Evolutionary conservation across 108 stramenopile species (phyloP), one percentile per base, ranked within the genome.

Genomic region (Cyclotella distinguenda): DNA sequence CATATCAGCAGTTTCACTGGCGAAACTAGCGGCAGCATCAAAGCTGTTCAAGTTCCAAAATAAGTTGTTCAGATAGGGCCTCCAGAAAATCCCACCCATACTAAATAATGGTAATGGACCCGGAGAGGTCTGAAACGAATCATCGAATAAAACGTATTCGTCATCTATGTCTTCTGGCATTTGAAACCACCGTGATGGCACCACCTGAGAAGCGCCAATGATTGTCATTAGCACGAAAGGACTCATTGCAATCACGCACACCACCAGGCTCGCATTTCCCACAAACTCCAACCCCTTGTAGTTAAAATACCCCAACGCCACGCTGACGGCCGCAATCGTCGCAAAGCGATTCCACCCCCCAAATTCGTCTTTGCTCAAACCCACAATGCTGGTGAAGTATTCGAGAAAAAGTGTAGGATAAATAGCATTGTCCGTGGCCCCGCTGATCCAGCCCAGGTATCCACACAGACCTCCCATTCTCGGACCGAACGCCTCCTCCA

Each of bases 21-120:
- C 89, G 67, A 97, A 95, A 18, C 74, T 79, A 7, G 87, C 91
- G 3, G 86, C 96, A 22, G 50, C 55, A 59, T 98, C 97, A 57
- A 96, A 98, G 44, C 83, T 84, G 60, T 96, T 97, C 25, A 95
- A 68, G 60, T 97, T 95, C 97, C 97, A 98, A 58, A 95, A 98
- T 33, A 98, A 63, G 64, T 96, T 94, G 75, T 98, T 98, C 49
- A 98, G 69, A 38, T 84, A 93, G 3, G 91, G 87, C 44, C 92
- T 58, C 95, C 95, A 96, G 4, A 90, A 28, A 45, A 97, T 82
- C 18, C 89, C 93, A n/a, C 74, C 84, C 2, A 75, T 27, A 46
- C 59, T 65, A 26, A 87, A 72, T 33, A 86, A 68, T 18, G 83
- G 71, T 18, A 66, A 21, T 16, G 66, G 48, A 21, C 84, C 82